These are phyloP conservation scores for Apiospora saccharicola DNA, from an alignment of 2,329 filamentous ascomycete species.

Conservation along the genomic window DNA sequence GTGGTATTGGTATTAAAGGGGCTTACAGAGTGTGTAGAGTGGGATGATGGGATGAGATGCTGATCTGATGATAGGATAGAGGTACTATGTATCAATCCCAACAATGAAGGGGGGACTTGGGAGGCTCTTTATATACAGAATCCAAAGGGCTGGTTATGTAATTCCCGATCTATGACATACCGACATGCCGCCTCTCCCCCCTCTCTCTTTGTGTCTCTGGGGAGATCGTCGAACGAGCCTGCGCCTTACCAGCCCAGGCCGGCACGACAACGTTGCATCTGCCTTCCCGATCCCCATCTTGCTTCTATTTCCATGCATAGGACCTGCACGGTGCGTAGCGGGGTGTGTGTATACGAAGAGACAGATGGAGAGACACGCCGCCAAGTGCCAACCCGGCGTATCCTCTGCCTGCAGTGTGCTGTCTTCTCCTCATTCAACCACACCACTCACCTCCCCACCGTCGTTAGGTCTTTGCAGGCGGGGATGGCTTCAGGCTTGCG, in stretches of 20 bases:
- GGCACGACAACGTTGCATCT: constrained; percentile 6
- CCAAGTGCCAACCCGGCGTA: constrained; percentile 1
- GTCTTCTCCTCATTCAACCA: constrained; percentile 5
- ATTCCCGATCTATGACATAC: background rate
- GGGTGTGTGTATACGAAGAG: background rate
- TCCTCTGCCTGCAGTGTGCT: background rate
- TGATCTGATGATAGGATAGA: background rate
- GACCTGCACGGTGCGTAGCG: background rate
- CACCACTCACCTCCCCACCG: background rate
- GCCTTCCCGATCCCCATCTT: background rate
- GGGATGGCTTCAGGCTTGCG: constrained; percentile 1
- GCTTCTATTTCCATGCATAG: constrained; percentile 5
- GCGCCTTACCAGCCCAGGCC: background rate
- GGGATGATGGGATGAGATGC: constrained; percentile 1
- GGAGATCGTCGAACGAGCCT: background rate
- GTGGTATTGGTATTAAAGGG: constrained; percentile 5
- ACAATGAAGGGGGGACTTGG: background rate
- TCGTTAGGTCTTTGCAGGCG: constrained; percentile 8
- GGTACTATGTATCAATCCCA: background rate
- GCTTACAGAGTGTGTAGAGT: background rate
- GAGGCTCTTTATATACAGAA: constrained; percentile 21
- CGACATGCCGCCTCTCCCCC: background rate
- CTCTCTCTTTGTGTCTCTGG: background rate
- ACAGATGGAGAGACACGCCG: background rate
- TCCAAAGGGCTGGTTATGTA: background rate